Base-by-base conservation (phyloP, 2,329 filamentous ascomycete genomes). In the Colletotrichum somersetense region DNA sequence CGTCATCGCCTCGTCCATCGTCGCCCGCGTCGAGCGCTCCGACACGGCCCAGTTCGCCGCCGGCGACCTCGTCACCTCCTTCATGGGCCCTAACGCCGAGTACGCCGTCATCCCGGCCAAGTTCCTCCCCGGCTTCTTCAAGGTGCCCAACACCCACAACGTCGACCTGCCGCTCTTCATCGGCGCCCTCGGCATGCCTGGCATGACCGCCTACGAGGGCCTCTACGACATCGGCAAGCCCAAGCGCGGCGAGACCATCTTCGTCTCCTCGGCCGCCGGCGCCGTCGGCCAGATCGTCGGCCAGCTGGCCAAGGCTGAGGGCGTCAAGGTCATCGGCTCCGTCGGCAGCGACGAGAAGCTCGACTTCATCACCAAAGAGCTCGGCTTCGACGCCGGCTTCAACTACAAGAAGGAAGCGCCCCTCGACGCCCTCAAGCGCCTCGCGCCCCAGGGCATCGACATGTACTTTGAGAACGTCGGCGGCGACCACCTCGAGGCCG, bases 401-500 rank as follows among this genome's bases (percentile, higher is more conserved):
- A 96, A 97, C 86, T 97, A 97, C 87, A 96, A 96, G 88, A 95
- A 89, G 75, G 93, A 96, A 84, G 89, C 87, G 75, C 88, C 93
- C 0, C 78, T 82, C 0, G 91, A 91, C 14, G 93, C 93, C 0
- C 85, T 97, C 67, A 82, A 85, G 75, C 87, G 92, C 70, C 86
- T 96, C 23, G 92, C 92, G 0, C 93, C 93, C 0, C 81, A 94
- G 16, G 94, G 93, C 5, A 88, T 97, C 73, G 93, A 97, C 78
- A 94, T 88, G 26, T 87, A 87, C 79, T 88, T 82, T 70, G 86
- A 88, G 74, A 88, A 88, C 67, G 86, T 89, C 5, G 87, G 86
- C 14, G 86, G 85, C 7, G 85, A 87, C 42, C 85, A 87, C 62
- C 80, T 88, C 40, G 85, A 87, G 74, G 87, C 85, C 38, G 82